Evolutionary conservation across 495 filamentous ascomycete species (phyloP).

Genomic region (Penicillium silybi): DNA sequence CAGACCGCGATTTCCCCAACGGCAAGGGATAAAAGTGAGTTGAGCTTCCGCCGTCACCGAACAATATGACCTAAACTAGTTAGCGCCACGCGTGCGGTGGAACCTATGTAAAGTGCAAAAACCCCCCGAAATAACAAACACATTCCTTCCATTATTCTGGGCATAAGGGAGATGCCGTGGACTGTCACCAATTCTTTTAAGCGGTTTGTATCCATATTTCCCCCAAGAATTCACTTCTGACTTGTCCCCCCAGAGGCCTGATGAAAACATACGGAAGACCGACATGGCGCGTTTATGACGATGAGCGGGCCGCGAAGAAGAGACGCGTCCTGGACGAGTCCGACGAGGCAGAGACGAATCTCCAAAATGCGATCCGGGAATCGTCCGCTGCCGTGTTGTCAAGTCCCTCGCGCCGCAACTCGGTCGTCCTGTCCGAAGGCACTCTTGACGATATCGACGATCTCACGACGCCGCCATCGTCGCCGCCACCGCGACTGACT

Average conservation of each 20-base stretch:
- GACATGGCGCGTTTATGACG: conserved; percentile 47
- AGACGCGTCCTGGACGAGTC: conserved; percentile 45
- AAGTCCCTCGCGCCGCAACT: conserved; percentile 47
- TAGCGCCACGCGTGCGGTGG: conserved; percentile 32
- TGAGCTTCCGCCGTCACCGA: conserved; percentile 1
- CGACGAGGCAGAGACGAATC: conserved; percentile 44
- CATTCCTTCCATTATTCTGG: conserved; percentile 6
- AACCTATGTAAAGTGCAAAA: conserved; percentile 25
- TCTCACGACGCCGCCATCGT: conserved; percentile 48
- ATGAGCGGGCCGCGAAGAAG: conserved; percentile 44
- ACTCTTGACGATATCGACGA: conserved; percentile 44
- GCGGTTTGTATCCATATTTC: conserved; percentile 31
- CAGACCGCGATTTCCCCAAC: neutral
- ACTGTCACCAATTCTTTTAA: conserved; percentile 57
- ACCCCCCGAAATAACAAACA: conserved; percentile 17
- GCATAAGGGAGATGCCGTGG: conserved; percentile 46
- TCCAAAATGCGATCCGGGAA: conserved; percentile 47
- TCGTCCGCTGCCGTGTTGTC: conserved; percentile 48
- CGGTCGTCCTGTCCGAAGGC: conserved; percentile 43
- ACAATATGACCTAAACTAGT: conserved; percentile 34
- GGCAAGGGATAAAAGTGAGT: conserved; percentile 21
- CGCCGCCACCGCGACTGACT: conserved; percentile 53
- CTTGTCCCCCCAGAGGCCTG: conserved; percentile 34
- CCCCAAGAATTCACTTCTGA: neutral
- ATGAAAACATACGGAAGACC: conserved; percentile 53